Conservation (phyloP, 2,329 filamentous ascomycete species). For the Alternaria triticimaculans region DNA sequence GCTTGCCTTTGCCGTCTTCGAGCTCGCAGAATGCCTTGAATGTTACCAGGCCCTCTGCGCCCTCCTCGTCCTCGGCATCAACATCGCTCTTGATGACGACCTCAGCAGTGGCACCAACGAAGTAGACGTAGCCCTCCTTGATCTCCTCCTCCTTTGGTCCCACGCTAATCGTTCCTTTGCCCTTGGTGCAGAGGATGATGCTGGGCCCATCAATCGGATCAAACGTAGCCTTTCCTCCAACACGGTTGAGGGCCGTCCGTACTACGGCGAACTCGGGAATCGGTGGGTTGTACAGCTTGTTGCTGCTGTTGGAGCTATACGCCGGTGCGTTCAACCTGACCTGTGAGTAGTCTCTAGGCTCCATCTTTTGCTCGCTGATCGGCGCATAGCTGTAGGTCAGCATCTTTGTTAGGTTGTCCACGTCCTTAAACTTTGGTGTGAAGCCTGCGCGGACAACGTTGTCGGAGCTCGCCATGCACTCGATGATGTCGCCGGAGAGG, state of each 20-base stretch:
- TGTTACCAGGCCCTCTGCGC: constrained; percentile 73
- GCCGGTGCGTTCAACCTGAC: constrained; percentile 79
- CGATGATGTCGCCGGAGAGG: constrained; percentile 90
- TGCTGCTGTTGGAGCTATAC: constrained; percentile 77
- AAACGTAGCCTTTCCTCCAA: constrained; percentile 83
- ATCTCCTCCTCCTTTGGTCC: constrained; percentile 78
- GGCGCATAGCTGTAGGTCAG: constrained; percentile 95
- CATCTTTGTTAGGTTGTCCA: constrained; percentile 85
- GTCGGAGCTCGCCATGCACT: constrained; percentile 99
- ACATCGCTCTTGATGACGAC: constrained; percentile 73
- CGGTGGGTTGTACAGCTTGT: constrained; percentile 86
- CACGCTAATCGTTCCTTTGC: constrained; percentile 82
- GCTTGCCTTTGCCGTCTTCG: constrained; percentile 37
- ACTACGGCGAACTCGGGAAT: constrained; percentile 97
- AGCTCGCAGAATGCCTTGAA: constrained; percentile 97
- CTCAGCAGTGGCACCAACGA: constrained; percentile 86
- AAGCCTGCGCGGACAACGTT: constrained; percentile 97
- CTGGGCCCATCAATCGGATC: constrained; percentile 87
- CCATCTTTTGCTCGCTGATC: constrained; percentile 94
- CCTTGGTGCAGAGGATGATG: constrained; percentile 88
- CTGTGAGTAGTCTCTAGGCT: constrained; percentile 83
- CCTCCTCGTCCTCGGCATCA: constrained; percentile 48
- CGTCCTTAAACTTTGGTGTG: constrained; percentile 98
- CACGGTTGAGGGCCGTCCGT: constrained; percentile 73
- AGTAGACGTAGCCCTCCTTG: constrained; percentile 59